Evolutionary conservation across 768 basidiomycete species (phyloP).

Genomic region (Pholiota conissans): DNA sequence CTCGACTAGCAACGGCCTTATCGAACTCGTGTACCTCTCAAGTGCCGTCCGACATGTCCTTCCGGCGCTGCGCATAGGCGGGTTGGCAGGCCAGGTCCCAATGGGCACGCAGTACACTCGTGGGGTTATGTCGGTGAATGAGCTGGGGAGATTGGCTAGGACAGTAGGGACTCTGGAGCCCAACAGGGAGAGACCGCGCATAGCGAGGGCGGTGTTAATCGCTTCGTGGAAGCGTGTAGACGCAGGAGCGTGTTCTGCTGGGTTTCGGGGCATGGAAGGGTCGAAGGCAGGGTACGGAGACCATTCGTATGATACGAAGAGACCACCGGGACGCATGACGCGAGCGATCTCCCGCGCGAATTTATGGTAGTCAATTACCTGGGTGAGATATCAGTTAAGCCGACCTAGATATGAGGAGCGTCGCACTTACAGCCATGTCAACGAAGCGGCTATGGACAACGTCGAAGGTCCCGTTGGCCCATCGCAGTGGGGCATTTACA

Average conservation of each 20-base stretch:
- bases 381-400: conserved; percentile 9
- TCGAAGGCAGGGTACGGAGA: conserved; percentile 27
- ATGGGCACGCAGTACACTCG: conserved; percentile 47
- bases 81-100: conserved; percentile 50
- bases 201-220: conserved; percentile 33
- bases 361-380: conserved; percentile 57
- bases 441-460: conserved; percentile 65
- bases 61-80: conserved; percentile 38
- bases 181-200: conserved; percentile 38
- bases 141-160: no score
- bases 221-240: conserved; percentile 36
- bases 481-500: conserved; percentile 51
- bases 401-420: background rate
- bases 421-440: conserved; percentile 54
- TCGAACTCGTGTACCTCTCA: conserved; percentile 44
- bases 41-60: conserved; percentile 37
- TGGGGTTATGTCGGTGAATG: conserved; percentile 42
- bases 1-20: conserved; percentile 46
- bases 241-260: conserved; percentile 39
- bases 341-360: conserved; percentile 61
- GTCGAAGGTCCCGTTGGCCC: conserved; percentile 57
- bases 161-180: conserved; percentile 36
- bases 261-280: conserved; percentile 35
- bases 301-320: conserved; percentile 70
- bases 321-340: conserved; percentile 67